Conservation (phyloP, 2,329 filamentous ascomycete genomes). For the Claviceps monticola region DNA sequence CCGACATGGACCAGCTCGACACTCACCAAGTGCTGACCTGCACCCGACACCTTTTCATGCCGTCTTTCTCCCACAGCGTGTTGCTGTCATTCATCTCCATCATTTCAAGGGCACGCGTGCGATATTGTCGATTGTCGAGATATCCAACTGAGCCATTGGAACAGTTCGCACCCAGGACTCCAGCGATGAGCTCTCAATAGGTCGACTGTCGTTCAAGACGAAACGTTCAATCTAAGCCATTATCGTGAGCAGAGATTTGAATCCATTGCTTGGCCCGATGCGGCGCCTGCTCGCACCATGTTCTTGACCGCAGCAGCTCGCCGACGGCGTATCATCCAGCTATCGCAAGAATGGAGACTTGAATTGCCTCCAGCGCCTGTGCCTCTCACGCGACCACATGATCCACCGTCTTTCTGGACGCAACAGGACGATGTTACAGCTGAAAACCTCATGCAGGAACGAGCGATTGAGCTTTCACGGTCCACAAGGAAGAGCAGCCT, state of each 20-base stretch:
- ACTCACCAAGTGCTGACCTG: neutral
- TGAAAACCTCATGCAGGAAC: conserved; percentile 39
- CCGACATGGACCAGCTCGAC: neutral
- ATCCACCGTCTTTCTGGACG: conserved; percentile 29
- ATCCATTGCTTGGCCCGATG: neutral
- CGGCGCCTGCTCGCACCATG: conserved; percentile 11
- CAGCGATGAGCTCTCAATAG: neutral
- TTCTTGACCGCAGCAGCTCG: conserved; percentile 22
- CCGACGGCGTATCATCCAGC: conserved; percentile 32
- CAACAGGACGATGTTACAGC: conserved; percentile 36
- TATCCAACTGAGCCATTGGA: neutral
- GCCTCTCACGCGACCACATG: conserved; percentile 27
- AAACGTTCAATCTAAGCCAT: neutral
- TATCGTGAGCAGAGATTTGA: neutral
- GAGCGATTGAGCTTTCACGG: conserved; percentile 22
- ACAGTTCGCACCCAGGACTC: neutral
- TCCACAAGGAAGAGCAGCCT: conserved; percentile 25
- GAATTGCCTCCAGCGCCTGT: conserved; percentile 24
- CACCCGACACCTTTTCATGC: neutral
- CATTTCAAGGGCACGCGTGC: neutral
- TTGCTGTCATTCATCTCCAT: neutral
- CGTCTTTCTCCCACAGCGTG: neutral
- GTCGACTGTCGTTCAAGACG: neutral
- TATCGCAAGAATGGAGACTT: conserved; percentile 38
- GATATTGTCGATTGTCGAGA: neutral